A percentile compares a stretch with the other conserved stretches of the same genome.
phyloP scores from a whole-genome alignment of 1,284 basidiomycete genomes.

The Bjerkandera adusta region DNA sequence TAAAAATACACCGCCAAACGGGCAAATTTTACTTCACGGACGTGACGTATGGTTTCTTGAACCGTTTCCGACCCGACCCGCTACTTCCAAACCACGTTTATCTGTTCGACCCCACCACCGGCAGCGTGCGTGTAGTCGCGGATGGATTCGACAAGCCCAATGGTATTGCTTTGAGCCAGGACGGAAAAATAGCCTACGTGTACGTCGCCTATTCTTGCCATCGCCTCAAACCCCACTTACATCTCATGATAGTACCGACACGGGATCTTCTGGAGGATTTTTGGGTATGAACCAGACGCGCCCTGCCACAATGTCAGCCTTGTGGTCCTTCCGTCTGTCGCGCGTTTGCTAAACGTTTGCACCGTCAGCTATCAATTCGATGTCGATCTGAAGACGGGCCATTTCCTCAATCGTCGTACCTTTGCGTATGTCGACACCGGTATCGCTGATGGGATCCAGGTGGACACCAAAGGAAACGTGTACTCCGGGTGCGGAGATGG shows the following conservation, averaged over 20 bases:
- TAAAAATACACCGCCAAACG: conserved; percentile 66
- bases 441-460: conserved; percentile 57
- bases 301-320: conserved; percentile 67
- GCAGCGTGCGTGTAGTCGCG: conserved; percentile 65
- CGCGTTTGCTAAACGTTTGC: not conserved
- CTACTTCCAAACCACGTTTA: conserved; percentile 74
- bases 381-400: conserved; percentile 55
- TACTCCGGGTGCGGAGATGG: conserved; percentile 74
- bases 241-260: conserved; percentile 44
- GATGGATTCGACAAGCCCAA: conserved; percentile 63
- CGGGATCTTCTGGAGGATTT: conserved; percentile 45
- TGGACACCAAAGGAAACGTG: conserved; percentile 64
- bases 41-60: conserved; percentile 57
- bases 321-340: not conserved
- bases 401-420: conserved; percentile 61
- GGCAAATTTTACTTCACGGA: conserved; percentile 74
- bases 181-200: conserved; percentile 69
- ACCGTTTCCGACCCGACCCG: conserved; percentile 63
- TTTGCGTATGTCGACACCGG: conserved; percentile 73
- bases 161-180: conserved; percentile 67
- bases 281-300: conserved; percentile 57
- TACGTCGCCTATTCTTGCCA: conserved; percentile 31
- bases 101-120: conserved; percentile 62
- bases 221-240: not conserved
- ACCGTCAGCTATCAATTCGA: conserved; percentile 67